Percentiles rank a stretch among this genome's conserved stretches.
Conservation (phyloP, 805 yeast species). For the Starmerella davenportii region DNA sequence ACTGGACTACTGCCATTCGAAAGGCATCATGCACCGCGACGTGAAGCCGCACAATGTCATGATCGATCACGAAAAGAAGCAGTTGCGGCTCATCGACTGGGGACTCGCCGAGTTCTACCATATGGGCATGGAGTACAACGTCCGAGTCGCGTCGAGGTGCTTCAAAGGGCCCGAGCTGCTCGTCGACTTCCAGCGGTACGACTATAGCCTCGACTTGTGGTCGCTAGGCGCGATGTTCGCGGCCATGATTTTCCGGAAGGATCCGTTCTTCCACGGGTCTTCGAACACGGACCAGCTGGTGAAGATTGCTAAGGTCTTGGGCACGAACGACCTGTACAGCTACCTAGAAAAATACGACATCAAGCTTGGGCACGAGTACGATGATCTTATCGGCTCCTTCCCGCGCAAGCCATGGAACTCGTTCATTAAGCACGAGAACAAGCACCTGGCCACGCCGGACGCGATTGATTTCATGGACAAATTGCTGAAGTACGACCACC, state of each 20-base stretch:
- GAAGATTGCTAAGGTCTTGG: conserved; percentile 73
- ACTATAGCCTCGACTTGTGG: conserved; percentile 81
- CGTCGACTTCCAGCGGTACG: conserved; percentile 67
- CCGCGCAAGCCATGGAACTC: conserved; percentile 74
- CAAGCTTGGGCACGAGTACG: conserved; percentile 58
- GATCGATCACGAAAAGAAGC: conserved; percentile 55
- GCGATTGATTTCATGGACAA: conserved; percentile 61
- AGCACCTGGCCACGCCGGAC: conserved; percentile 48
- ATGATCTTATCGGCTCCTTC: conserved; percentile 49
- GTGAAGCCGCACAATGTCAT: conserved; percentile 87
- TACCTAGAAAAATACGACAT: conserved; percentile 56
- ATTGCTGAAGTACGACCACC: conserved; percentile 67
- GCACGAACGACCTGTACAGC: conserved; percentile 53
- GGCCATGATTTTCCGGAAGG: conserved; percentile 70
- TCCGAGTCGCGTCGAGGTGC: conserved; percentile 79
- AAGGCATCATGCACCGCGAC: conserved; percentile 90
- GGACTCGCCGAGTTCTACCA: conserved; percentile 89
- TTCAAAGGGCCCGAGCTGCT: conserved; percentile 84
- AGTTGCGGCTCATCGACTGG: conserved; percentile 76
- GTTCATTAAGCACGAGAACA: conserved; percentile 54
- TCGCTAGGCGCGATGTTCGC: conserved; percentile 84
- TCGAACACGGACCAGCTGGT: conserved; percentile 84
- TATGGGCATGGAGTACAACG: conserved; percentile 75
- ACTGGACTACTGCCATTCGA: conserved; percentile 72
- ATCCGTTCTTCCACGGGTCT: conserved; percentile 83